phyloP scores from a whole-genome alignment of 2,329 filamentous ascomycete species.

The Ceratocystis lukuohia region DNA sequence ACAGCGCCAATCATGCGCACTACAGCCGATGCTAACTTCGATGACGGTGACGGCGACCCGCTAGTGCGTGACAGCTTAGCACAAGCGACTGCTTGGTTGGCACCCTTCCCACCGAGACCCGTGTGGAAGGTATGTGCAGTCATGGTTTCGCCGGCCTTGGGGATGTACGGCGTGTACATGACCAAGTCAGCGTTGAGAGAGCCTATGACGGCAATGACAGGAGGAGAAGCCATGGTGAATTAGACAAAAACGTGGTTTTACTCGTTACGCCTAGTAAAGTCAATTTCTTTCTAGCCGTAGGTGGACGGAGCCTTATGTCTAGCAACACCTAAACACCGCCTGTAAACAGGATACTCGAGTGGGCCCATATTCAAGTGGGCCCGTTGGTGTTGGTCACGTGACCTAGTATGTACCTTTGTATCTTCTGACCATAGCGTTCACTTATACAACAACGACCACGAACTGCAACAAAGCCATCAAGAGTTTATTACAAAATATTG shows the following conservation, averaged over 20 bases:
- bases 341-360: neutral
- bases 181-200: conserved; percentile 64
- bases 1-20: conserved; percentile 47
- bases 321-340: neutral
- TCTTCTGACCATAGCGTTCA: neutral
- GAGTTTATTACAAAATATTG: neutral
- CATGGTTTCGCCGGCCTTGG: conserved; percentile 54
- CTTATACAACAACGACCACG: neutral
- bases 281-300: neutral
- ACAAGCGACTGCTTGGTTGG: conserved; percentile 60
- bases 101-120: conserved; percentile 52
- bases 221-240: neutral
- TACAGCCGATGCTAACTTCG: conserved; percentile 6
- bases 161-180: conserved; percentile 53
- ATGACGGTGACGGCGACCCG: conserved; percentile 2
- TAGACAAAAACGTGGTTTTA: neutral
- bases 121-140: conserved; percentile 42
- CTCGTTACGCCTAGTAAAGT: too few relatives aligned
- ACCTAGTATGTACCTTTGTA: neutral
- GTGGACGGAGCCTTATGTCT: neutral
- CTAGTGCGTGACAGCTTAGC: conserved; percentile 36
- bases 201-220: conserved; percentile 52
- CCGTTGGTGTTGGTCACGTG: conserved; percentile 10
- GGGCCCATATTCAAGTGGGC: neutral
- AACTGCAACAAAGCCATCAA: neutral